Conservation (phyloP, 2,329 filamentous ascomycete species). For the Hirsutella minnesotensis region DNA sequence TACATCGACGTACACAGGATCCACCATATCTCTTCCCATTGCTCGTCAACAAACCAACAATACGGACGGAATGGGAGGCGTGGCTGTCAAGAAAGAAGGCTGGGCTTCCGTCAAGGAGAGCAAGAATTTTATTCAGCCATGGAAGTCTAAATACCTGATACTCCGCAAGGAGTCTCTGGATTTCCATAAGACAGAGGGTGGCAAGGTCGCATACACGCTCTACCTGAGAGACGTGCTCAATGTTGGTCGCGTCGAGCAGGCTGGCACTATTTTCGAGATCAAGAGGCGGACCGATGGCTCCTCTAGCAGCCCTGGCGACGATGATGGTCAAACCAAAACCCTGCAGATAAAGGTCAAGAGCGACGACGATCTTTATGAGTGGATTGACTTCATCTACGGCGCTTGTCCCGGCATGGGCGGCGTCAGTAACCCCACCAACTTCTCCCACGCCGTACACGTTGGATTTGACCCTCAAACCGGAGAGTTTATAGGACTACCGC, state of each 20-base stretch:
- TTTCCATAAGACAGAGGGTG: slow-evolving; percentile 83
- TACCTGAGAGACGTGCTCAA: slow-evolving; percentile 78
- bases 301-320: slow-evolving; percentile 61
- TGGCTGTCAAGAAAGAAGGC: slow-evolving; percentile 69
- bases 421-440: slow-evolving; percentile 97
- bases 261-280: slow-evolving; percentile 89
- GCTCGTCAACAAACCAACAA: slow-evolving; percentile 49
- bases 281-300: slow-evolving; percentile 59
- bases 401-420: slow-evolving; percentile 95
- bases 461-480: slow-evolving; percentile 93
- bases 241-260: slow-evolving; percentile 82
- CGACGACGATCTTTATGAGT: slow-evolving; percentile 95
- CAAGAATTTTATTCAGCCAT: slow-evolving; percentile 68
- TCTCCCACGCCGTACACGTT: slow-evolving; percentile 92
- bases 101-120: slow-evolving; percentile 86
- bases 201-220: slow-evolving; percentile 79
- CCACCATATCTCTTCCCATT: slow-evolving; percentile 62
- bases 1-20: slow-evolving; percentile 57
- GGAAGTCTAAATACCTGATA: slow-evolving; percentile 88
- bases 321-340: slow-evolving; percentile 70
- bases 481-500: slow-evolving; percentile 85
- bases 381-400: slow-evolving; percentile 97
- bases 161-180: slow-evolving; percentile 87
- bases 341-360: slow-evolving; percentile 89
- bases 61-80: slow-evolving; percentile 52